Evolutionary conservation across 1,284 basidiomycete species (phyloP).

Genomic region (Ustilago esculenta): DNA sequence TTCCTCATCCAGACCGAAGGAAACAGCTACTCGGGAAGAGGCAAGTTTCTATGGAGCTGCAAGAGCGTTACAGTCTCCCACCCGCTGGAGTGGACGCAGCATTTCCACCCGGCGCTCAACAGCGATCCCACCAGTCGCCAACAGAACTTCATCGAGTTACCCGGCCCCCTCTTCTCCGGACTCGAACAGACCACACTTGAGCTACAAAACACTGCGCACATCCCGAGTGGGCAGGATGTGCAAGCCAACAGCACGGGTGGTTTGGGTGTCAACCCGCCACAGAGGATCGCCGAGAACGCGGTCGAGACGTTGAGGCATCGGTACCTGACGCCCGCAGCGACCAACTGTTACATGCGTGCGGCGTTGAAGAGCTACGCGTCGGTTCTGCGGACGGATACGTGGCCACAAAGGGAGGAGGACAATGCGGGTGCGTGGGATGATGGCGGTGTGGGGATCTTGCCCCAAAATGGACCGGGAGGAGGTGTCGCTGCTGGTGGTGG

Average conservation of each 20-base stretch:
- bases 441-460: slow-evolving; percentile 20
- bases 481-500: slow-evolving; percentile 38
- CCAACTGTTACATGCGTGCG: slow-evolving; percentile 46
- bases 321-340: slow-evolving; percentile 53
- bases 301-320: slow-evolving; percentile 29
- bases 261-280: slow-evolving; percentile 22
- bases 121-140: slow-evolving; percentile 6
- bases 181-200: slow-evolving; percentile 26
- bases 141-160: slow-evolving; percentile 47
- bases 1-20: slow-evolving; percentile 57
- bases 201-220: slow-evolving; percentile 12
- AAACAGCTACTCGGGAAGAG: slow-evolving; percentile 52
- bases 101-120: slow-evolving; percentile 56
- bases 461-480: slow-evolving; percentile 27
- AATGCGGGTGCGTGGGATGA: slow-evolving; percentile 26
- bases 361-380: slow-evolving; percentile 36
- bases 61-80: slow-evolving; percentile 46
- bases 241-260: not conserved
- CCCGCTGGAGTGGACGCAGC: slow-evolving; percentile 56
- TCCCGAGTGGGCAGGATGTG: slow-evolving; percentile 1
- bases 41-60: slow-evolving; percentile 50
- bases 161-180: slow-evolving; percentile 36
- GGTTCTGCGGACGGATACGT: slow-evolving; percentile 25
- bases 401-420: slow-evolving; percentile 33
- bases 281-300: slow-evolving; percentile 49